Conservation (phyloP, 2,329 filamentous ascomycete genomes). For the Pseudogymnoascus sp. region DNA sequence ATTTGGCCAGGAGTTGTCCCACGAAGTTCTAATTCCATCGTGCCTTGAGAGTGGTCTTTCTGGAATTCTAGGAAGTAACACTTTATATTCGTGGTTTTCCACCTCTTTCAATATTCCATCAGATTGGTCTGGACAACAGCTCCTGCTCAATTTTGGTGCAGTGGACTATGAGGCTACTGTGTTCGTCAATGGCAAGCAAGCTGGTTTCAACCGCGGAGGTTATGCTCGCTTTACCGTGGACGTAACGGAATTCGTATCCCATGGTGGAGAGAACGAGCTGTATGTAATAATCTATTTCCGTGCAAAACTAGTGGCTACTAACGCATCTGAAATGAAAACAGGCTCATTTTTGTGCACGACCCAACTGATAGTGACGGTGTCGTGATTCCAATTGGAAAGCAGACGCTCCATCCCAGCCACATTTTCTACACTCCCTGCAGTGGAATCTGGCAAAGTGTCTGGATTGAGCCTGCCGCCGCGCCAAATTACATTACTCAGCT, state of each 20-base stretch:
- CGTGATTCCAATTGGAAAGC: conserved; percentile 60
- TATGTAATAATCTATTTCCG: conserved; percentile 27
- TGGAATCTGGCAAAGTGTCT: conserved; percentile 68
- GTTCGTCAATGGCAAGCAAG: conserved; percentile 48
- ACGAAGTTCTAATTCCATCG: conserved; percentile 44
- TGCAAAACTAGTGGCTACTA: neutral
- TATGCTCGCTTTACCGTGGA: conserved; percentile 57
- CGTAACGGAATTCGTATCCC: conserved; percentile 37
- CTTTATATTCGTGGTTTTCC: conserved; percentile 40
- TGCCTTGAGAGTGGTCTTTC: conserved; percentile 48
- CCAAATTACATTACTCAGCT: conserved; percentile 41
- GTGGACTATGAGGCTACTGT: conserved; percentile 47
- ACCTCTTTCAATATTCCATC: conserved; percentile 41
- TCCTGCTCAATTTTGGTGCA: conserved; percentile 42
- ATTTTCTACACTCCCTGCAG: conserved; percentile 69
- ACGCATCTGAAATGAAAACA: conserved; percentile 23
- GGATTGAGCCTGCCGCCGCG: conserved; percentile 52
- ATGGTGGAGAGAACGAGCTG: conserved; percentile 45
- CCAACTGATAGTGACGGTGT: conserved; percentile 51
- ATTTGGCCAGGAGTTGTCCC: conserved; percentile 34
- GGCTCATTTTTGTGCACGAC: conserved; percentile 58
- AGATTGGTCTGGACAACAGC: conserved; percentile 26
- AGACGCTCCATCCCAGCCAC: conserved; percentile 47
- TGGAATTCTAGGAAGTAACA: conserved; percentile 35
- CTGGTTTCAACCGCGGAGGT: conserved; percentile 49